A percentile compares a stretch with the other conserved stretches of the same genome.
Conservation (phyloP, 805 yeast genomes). For the Wilhelminamyces savonicus region DNA sequence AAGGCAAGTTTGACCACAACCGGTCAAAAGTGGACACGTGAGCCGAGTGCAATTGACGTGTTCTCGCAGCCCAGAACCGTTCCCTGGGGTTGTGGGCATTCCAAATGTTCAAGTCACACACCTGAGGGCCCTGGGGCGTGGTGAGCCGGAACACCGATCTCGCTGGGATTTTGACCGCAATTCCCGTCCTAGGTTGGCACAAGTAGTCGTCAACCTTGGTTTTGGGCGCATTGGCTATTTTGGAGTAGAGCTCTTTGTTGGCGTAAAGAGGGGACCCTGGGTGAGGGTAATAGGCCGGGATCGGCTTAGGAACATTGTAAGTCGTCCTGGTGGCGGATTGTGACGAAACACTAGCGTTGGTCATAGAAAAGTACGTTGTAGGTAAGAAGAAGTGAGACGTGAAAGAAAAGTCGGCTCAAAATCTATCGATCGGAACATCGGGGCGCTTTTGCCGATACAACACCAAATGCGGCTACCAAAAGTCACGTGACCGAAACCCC, state of each 20-base stretch:
- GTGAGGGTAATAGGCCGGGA: slow-evolving; percentile 53
- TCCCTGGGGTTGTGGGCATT: slow-evolving; percentile 55
- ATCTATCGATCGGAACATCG: too few species aligned
- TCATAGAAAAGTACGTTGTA: not conserved
- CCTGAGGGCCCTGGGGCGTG: slow-evolving; percentile 67
- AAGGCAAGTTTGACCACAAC: slow-evolving; percentile 63
- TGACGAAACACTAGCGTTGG: slow-evolving; percentile 10
- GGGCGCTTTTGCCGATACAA: too few species aligned
- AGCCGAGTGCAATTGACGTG: slow-evolving; percentile 58
- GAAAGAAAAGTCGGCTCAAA: too few species aligned
- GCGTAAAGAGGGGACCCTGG: slow-evolving; percentile 49
- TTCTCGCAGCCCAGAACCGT: slow-evolving; percentile 64
- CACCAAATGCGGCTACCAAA: too few species aligned
- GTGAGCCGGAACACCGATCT: slow-evolving; percentile 53
- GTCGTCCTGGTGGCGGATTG: slow-evolving; percentile 28
- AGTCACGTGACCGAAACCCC: too few species aligned
- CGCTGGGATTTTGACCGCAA: slow-evolving; percentile 59
- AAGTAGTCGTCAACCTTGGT: slow-evolving; percentile 35
- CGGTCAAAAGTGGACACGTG: slow-evolving; percentile 59
- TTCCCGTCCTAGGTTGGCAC: slow-evolving; percentile 51
- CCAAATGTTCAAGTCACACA: slow-evolving; percentile 66
- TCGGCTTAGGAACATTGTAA: slow-evolving; percentile 37
- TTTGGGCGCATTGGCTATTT: slow-evolving; percentile 39
- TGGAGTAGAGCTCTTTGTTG: slow-evolving; percentile 40
- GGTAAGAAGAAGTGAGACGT: too few species aligned